Evolutionary conservation across 2,329 filamentous ascomycete species (phyloP), one percentile per base, ranked within the genome.

Genomic region (Aurifilum marmelostoma): DNA sequence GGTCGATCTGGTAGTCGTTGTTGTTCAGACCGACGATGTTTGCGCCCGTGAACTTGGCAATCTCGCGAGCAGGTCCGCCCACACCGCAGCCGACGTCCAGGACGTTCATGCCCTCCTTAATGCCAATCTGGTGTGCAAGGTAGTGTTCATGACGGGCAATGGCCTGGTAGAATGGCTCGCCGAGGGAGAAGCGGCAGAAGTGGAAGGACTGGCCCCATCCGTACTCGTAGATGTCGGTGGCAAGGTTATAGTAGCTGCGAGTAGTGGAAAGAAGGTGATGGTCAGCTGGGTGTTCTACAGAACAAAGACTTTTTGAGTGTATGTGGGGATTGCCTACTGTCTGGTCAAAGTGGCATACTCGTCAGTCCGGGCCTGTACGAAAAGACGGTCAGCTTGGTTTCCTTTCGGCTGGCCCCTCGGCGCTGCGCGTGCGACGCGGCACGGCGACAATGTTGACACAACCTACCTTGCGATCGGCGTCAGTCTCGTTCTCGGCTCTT

Each of bases 1-100:
- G 92, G 79, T 97, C 89, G 74, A 98, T 97, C 84, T 98, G 96
- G 85, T 99, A 99, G 83, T 97, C 93, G 82, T 98, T 98, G 89
- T 97, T 98, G 89, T 98, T 99, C 79, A 98, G 83, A 58, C 96
- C 96, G 32, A 93, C 91, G 72, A 98, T 88, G 75, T 97, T 93
- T 75, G 89, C 91, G 71, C 92, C 95, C 14, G 93, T 91, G 83
- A 99, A 99, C 83, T 97, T 97, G 82, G 92, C 93, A 76, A 99
- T 98, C 84, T 98, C 94, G 71, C 94, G 89, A 8, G 95, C 96
- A 29, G 96, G 96, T 61, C 96, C 96, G 76, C 96, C 96, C 67
- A 98, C 94, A 87, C 96, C 96, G 77, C 96, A 99, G 71, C 96
- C 96, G 70, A 99, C 96, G 77, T 99, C 96, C 39, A 99, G 86